Base-by-base conservation (phyloP, 2,329 filamentous ascomycete genomes). In the Scedosporium apiospermum region DNA sequence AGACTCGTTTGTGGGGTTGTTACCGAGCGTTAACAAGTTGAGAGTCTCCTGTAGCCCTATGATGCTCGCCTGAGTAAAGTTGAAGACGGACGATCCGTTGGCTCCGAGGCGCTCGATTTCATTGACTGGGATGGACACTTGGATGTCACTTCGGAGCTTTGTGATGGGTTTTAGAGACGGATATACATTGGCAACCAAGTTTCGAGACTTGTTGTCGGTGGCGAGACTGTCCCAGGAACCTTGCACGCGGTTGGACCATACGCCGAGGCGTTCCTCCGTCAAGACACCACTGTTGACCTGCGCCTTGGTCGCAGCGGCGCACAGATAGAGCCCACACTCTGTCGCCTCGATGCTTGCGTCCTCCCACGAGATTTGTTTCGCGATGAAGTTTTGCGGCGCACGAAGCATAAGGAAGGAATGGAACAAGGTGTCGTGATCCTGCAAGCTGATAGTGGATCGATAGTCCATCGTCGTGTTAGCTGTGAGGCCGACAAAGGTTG, bases 41-140 rank as follows among this genome's bases (percentile, higher is more conserved):
- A 59, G 34, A 4, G 34, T 41, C 1, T 46, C 18, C 57, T 59
- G 57, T 6, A 59, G 21, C 2, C 57, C 57, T 6, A 26, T 23
- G 30, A 59, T 44, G 30, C 30, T 59, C 38, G 57, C 57, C 38
- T 59, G 57, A 16, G 57, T 42, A 44, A 59, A 42, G 57, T 59
- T 59, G 57, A 59, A 59, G n/a, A 9, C 23, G 2, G 14, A 5
- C 21, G 14, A n/a, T 16, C 18, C n/a, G 12, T 21, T 16, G 30
- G 21, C 38, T 6, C 21, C n/a, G 5, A 59, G n/a, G 6, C 21
- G 14, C 5, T 27, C 21, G 10, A 38, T 30, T 9, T 42, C 30
- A 9, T 2, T 21, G 38, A 7, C 57, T n/a, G 57, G 34, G 14
- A 59, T 44, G n/a, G 30, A 12, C 30, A 59, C 38, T 26, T 42